Base-by-base conservation (phyloP, 495 filamentous ascomycete genomes). In the Penicillium salamii region DNA sequence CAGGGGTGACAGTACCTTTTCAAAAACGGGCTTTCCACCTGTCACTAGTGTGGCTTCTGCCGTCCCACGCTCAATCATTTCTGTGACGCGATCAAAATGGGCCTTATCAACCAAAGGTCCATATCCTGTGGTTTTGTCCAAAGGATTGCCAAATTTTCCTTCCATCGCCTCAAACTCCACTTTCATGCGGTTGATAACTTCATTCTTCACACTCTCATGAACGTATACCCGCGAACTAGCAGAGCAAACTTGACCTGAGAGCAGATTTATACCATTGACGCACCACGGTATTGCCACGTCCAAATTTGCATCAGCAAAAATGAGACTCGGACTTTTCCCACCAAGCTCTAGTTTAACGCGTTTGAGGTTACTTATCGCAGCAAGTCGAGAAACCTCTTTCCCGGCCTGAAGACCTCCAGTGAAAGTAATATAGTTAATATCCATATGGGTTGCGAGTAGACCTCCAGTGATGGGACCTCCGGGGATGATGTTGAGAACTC, bases 21-120 rank as follows among this genome's bases (percentile, higher is more conserved):
- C 89, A 87, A 58, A 42, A 20, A 42, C 77, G 75, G 8, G 68
- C 58, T 80, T 79, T 55, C 90, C 90, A 62, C 90, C 90, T 31
- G 75, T 79, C 53, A 84, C 84, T 50, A 93, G 66, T 15, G 71
- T 91, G 28, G 90, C 90, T 42, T 78, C 79, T 46, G 82, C 75
- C 75, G 86, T 88, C 49, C 89, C 90, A 44, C 76, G 63, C 57
- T 91, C 72, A 62, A 95, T 93, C 72, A 93, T 92, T 54, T 78
- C 77, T 85, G 91, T 91, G 68, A 95, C 88, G 41, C 88, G 84
- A 65, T 93, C 85, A 55, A 83, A 93, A 66, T 95, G 90, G 5
- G 87, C 60, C 64, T 91, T 72, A 31, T 86, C 89, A 52, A 95
- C 86, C 63, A 93, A 88, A 17, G 90, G 90, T 42, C 89, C 89